A percentile compares a stretch with the other conserved stretches of the same genome.
Evolutionary conservation across 2,329 filamentous ascomycete species (phyloP).

Genomic region (Dothistroma pini): DNA sequence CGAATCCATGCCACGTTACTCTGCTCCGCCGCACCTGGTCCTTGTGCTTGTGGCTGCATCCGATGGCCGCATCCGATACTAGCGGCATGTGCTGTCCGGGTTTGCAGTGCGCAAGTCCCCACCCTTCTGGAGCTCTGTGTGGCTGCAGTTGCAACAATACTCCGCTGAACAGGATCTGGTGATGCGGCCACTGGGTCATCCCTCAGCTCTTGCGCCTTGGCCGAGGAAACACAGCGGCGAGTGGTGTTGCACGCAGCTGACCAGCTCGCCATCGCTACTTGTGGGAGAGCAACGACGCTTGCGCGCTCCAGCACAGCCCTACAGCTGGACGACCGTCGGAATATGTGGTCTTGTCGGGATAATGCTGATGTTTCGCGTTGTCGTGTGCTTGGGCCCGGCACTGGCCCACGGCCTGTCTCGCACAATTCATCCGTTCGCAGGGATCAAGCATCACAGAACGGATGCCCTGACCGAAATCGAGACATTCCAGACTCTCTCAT

Average conservation of each 20-base stretch:
- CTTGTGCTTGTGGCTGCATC: not conserved
- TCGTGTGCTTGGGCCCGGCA: not conserved
- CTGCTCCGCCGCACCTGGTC: not conserved
- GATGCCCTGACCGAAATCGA: not conserved
- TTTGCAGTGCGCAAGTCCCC: not conserved
- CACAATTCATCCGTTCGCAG: not conserved
- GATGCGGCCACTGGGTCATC: not conserved
- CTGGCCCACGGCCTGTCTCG: not conserved
- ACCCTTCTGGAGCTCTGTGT: not conserved
- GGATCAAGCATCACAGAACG: not conserved
- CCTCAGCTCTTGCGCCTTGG: not conserved
- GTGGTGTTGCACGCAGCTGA: not conserved
- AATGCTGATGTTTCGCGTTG: not conserved
- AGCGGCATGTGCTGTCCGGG: not conserved
- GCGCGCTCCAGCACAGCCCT: too few relatives aligned
- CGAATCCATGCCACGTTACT: not conserved
- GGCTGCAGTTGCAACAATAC: not conserved
- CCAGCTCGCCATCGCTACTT: not conserved
- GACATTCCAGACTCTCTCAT: not conserved
- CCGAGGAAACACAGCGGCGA: not conserved
- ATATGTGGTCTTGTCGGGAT: not conserved
- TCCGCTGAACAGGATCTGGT: not conserved
- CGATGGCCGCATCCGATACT: not conserved
- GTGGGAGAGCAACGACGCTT: too few relatives aligned
- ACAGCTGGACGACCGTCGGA: too few relatives aligned